phyloP scores from a whole-genome alignment of 2,329 filamentous ascomycete species.

The Colletotrichum neosansevieriae region DNA sequence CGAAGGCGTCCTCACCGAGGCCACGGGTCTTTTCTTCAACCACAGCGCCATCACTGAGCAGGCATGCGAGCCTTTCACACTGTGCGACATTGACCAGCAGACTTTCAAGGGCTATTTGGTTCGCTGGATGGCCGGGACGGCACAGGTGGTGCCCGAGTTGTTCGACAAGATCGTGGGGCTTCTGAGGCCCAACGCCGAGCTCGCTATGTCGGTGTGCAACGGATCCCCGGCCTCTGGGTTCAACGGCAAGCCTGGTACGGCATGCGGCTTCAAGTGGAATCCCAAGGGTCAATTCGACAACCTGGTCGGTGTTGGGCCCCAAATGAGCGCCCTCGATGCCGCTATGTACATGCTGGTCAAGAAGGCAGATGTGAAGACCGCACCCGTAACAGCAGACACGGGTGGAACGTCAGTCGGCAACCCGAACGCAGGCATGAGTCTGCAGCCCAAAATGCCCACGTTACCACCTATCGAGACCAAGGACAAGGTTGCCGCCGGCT shows the following conservation, averaged over 20 bases:
- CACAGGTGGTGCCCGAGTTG: conserved; percentile 67
- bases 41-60: conserved; percentile 71
- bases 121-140: conserved; percentile 72
- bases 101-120: conserved; percentile 82
- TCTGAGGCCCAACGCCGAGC: conserved; percentile 63
- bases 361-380: conserved; percentile 46
- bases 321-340: conserved; percentile 76
- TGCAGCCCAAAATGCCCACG: conserved; percentile 44
- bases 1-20: conserved; percentile 67
- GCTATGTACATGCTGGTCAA: conserved; percentile 71
- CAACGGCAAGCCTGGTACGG: conserved; percentile 66
- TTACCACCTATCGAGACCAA: conserved; percentile 58
- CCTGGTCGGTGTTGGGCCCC: conserved; percentile 72
- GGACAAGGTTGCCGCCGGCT: conserved; percentile 68
- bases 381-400: conserved; percentile 63
- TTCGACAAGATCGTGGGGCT: conserved; percentile 62
- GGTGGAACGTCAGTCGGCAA: conserved; percentile 72
- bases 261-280: conserved; percentile 78
- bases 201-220: conserved; percentile 64
- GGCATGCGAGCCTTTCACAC: conserved; percentile 71
- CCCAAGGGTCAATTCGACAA: conserved; percentile 66
- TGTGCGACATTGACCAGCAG: conserved; percentile 78
- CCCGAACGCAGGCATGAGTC: conserved; percentile 56
- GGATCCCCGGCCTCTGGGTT: conserved; percentile 58
- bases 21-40: conserved; percentile 67